These are phyloP conservation scores for Drechmeria coniospora DNA, from an alignment of 2,329 filamentous ascomycete species.

Conservation along the genomic window DNA sequence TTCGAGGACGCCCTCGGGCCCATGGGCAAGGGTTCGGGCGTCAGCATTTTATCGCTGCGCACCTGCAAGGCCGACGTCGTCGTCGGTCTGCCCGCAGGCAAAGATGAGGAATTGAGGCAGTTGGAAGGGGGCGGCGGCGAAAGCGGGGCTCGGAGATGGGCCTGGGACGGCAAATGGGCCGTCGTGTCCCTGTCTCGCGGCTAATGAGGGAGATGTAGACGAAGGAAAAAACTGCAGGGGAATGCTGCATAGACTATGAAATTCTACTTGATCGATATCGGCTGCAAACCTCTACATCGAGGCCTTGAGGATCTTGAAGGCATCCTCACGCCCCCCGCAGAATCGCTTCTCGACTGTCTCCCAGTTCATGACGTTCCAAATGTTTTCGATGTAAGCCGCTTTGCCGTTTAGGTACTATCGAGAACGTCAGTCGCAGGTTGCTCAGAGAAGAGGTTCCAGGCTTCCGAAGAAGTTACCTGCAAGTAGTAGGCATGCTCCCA, in stretches of 20 bases:
- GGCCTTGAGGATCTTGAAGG: slow-evolving; percentile 28
- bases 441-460: not conserved
- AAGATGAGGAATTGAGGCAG: slow-evolving; percentile 64
- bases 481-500: slow-evolving; percentile 92
- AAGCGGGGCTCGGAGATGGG: slow-evolving; percentile 64
- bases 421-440: slow-evolving; percentile 3
- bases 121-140: slow-evolving; percentile 57
- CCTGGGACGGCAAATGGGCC: slow-evolving; percentile 92
- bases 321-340: slow-evolving; percentile 28
- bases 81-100: slow-evolving; percentile 66
- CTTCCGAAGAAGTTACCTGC: slow-evolving; percentile 46
- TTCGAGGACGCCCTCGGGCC: slow-evolving; percentile 77
- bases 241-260: no score
- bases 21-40: slow-evolving; percentile 62
- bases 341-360: slow-evolving; percentile 51
- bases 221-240: no score
- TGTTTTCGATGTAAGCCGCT: slow-evolving; percentile 58
- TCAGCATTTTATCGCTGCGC: slow-evolving; percentile 73
- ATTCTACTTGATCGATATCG: no score
- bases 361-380: slow-evolving; percentile 72
- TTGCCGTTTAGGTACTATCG: slow-evolving; percentile 62
- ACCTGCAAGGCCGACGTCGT: slow-evolving; percentile 97
- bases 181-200: slow-evolving; percentile 47
- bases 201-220: no score
- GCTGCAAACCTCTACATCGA: no score